Evolutionary conservation across 208 protist genomes (phyloP).

Genomic region (Polymyxa betae): DNA sequence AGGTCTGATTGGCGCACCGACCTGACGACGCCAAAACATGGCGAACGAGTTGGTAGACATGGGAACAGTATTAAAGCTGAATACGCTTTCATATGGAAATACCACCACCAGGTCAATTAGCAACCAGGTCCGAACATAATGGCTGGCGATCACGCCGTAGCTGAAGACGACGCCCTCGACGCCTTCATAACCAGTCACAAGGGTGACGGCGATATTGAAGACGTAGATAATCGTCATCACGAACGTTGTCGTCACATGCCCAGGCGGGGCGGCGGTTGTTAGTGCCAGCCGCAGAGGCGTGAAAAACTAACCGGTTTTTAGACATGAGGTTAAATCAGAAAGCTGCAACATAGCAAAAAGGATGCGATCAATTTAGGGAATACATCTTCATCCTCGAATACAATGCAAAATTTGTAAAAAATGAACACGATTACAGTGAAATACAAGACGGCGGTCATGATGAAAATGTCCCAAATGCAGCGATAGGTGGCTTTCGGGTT

Average conservation of each 20-base stretch:
- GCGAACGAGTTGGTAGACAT: neutral
- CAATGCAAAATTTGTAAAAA: neutral
- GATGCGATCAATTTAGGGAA: neutral
- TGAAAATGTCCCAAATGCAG: neutral
- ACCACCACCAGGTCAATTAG: neutral
- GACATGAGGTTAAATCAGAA: neutral
- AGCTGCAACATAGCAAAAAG: neutral
- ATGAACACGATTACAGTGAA: neutral
- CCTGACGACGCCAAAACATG: neutral
- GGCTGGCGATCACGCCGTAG: neutral
- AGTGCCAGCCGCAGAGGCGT: neutral
- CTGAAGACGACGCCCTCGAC: neutral
- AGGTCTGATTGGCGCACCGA: neutral
- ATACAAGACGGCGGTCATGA: neutral
- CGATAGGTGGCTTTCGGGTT: neutral
- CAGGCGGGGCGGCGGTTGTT: neutral
- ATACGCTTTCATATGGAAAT: neutral
- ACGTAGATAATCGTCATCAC: neutral
- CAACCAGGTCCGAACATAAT: neutral
- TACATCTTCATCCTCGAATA: neutral
- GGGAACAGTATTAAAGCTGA: neutral
- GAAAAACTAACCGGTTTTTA: neutral
- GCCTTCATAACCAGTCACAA: neutral
- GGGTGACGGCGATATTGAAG: neutral
- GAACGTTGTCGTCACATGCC: neutral